Percentiles rank a stretch among this genome's conserved stretches.
These are phyloP conservation scores for Spencermartinsiella ligniputridi DNA, from an alignment of 1,139 yeast genomes.

Conservation along the genomic window DNA sequence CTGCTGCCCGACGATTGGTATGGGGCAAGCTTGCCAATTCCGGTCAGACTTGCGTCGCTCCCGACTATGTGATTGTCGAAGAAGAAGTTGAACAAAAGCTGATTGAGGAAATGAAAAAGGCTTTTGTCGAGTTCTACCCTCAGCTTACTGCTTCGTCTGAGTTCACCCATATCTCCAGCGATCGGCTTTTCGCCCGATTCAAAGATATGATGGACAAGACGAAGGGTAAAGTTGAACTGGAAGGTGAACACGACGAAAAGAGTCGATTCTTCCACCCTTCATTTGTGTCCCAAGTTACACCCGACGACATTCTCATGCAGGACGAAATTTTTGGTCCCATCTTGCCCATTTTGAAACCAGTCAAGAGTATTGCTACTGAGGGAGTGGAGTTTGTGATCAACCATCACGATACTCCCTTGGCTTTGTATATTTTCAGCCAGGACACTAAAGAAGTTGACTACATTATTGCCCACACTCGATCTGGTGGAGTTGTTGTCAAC, in stretches of 20 bases:
- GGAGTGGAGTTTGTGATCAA: slow-evolving; percentile 48
- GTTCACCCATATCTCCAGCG: slow-evolving; percentile 63
- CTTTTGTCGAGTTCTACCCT: slow-evolving; percentile 48
- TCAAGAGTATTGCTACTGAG: slow-evolving; percentile 42
- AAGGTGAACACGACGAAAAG: slow-evolving; percentile 47
- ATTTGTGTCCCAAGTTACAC: slow-evolving; percentile 53
- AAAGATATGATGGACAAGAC: slow-evolving; percentile 45
- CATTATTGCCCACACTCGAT: slow-evolving; percentile 54
- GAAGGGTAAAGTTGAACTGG: slow-evolving; percentile 53
- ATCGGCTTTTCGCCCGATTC: slow-evolving; percentile 53
- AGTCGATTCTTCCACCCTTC: slow-evolving; percentile 70
- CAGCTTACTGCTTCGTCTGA: slow-evolving; percentile 35
- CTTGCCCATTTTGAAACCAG: slow-evolving; percentile 60
- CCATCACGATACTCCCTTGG: slow-evolving; percentile 81
- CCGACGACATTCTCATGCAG: slow-evolving; percentile 69
- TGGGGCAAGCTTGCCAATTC: slow-evolving; percentile 79
- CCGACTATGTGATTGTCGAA: slow-evolving; percentile 74
- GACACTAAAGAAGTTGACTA: slow-evolving; percentile 47
- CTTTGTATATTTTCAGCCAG: slow-evolving; percentile 68
- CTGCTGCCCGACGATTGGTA: slow-evolving; percentile 61
- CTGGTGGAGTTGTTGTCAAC: slow-evolving; percentile 71
- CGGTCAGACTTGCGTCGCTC: slow-evolving; percentile 92
- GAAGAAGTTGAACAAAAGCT: slow-evolving; percentile 53
- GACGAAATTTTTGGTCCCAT: slow-evolving; percentile 84
- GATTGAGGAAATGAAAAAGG: slow-evolving; percentile 41